Percentiles rank a stretch among this genome's conserved stretches.
Conservation (phyloP, 148 eudicot species). For the Diospyros kaki region DNA sequence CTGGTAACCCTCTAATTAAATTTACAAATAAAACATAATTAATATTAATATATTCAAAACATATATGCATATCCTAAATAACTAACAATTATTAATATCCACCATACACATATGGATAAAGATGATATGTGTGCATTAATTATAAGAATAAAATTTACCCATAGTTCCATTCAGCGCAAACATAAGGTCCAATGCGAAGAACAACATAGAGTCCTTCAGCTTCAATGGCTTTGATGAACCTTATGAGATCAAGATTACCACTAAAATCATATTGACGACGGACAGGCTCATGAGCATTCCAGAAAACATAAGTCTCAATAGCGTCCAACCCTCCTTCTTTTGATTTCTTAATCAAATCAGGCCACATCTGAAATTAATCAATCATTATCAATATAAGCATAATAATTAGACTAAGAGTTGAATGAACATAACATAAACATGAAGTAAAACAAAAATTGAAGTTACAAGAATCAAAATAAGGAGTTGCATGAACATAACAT, state of each 20-base stretch:
- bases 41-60: not conserved
- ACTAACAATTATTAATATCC: not conserved
- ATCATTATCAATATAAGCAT: too few relatives aligned
- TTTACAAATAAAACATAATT: not conserved
- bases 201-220: conserved; percentile 53
- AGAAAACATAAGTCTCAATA: conserved; percentile 55
- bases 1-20: conserved; percentile 49
- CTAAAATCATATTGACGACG: conserved; percentile 55
- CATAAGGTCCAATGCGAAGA: conserved; percentile 74
- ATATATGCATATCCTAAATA: not conserved
- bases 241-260: conserved; percentile 44
- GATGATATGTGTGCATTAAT: too few relatives aligned
- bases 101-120: too few relatives aligned
- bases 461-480: too few relatives aligned
- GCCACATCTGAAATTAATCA: conserved; percentile 52
- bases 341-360: conserved; percentile 52
- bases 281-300: conserved; percentile 60
- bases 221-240: conserved; percentile 53
- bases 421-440: too few relatives aligned
- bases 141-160: conserved; percentile 32
- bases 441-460: too few relatives aligned
- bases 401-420: too few relatives aligned
- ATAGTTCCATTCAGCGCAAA: conserved; percentile 81
- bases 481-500: too few relatives aligned
- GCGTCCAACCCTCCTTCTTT: conserved; percentile 62